Base-by-base conservation (phyloP, 2,329 filamentous ascomycete genomes). In the Neophaeococcomyces aloes region DNA sequence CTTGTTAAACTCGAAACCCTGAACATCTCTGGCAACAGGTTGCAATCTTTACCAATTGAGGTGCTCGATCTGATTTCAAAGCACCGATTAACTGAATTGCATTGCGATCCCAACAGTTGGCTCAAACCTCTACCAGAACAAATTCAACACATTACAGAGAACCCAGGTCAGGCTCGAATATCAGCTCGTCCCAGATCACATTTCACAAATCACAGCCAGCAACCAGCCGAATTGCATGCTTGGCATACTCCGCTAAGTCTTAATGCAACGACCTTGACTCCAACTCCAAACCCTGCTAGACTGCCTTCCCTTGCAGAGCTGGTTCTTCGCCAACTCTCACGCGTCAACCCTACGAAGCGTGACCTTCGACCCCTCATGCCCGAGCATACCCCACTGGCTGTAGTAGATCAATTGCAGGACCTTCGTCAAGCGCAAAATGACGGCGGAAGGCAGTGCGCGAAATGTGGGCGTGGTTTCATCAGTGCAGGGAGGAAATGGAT, bases 11-110 rank as follows among this genome's bases (percentile, higher is more conserved):
- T 71, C 31, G 60, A 65, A 53, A 62, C 65, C 19, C 51, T 70
- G n/a, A 70, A 70, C 29, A 48, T 71, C 18, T 61, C 65, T 2
- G 61, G 63, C 23, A 71, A 71, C 46, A 55, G 61, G 23, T 55
- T 71, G 7, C 49, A 55, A 8, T 59, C 57, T 34, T 59, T 71
- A 2, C 68, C 68, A 0, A 68, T 64, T 59, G 68, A 71, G 39
- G 50, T 71, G 5, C 48, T 71, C 13, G 57, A 58, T 43, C 56
- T 70, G 3, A 59, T 64, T 17, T 56, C 55, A 23, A 38, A 45
- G 7, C 36, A 41, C 29, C 45, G 46, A 4, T 21, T 53, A 23
- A 34, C 35, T 14, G 40, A 48, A 25, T 23, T 55, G 5, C 44
- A 31, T 2, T 19, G 38, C n/a, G 30, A 50, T 6, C 51, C 53